These are phyloP conservation scores for Aphanomyces invadans DNA, from an alignment of 352 stramenopile species.

Conservation along the genomic window DNA sequence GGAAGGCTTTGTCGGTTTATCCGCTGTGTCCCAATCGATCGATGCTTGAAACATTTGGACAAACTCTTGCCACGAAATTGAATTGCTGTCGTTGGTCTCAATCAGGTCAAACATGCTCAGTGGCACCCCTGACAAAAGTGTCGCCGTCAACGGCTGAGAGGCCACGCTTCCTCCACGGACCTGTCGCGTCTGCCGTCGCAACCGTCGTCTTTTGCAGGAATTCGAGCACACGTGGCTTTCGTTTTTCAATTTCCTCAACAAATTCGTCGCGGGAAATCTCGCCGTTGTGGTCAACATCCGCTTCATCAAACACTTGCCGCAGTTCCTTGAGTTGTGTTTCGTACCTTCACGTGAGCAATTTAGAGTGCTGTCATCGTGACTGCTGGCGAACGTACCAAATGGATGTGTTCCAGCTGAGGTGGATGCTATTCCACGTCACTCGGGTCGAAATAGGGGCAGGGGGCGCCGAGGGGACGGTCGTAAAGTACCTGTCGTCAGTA, in stretches of 20 bases:
- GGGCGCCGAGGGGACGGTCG: conserved; percentile 68
- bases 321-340: conserved; percentile 60
- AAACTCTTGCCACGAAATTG: conserved; percentile 83
- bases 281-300: conserved; percentile 62
- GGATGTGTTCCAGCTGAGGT: conserved; percentile 67
- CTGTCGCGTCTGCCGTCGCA: conserved; percentile 12
- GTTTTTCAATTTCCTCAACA: conserved; percentile 76
- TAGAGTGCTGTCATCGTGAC: neutral
- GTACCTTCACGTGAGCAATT: conserved; percentile 26
- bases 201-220: conserved; percentile 61
- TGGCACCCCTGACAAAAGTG: conserved; percentile 21
- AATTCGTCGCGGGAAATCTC: conserved; percentile 76
- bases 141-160: no score
- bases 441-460: conserved; percentile 53
- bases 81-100: conserved; percentile 85
- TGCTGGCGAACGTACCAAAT: conserved; percentile 27
- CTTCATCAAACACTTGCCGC: conserved; percentile 70
- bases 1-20: conserved; percentile 17
- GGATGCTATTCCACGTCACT: conserved; percentile 60
- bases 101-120: conserved; percentile 85
- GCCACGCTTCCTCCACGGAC: no score
- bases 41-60: conserved; percentile 61
- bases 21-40: conserved; percentile 30
- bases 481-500: conserved; percentile 76
- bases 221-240: conserved; percentile 59